These are phyloP conservation scores for Pseudozyma flocculosa DNA, from an alignment of 1,284 basidiomycete species.

Conservation along the genomic window DNA sequence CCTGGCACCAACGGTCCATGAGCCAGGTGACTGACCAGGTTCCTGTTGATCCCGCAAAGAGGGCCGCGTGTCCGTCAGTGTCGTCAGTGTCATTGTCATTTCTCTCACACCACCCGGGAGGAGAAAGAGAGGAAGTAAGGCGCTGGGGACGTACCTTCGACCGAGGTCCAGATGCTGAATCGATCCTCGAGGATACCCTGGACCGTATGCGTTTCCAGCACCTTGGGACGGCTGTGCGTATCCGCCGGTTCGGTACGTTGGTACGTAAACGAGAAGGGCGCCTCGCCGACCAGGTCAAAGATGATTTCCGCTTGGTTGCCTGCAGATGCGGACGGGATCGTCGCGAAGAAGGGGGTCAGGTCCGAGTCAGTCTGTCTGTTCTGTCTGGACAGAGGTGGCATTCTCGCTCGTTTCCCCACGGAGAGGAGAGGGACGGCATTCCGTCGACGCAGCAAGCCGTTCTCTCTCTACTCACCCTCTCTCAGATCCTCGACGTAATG, in stretches of 20 bases:
- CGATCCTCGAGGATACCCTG: conserved; percentile 74
- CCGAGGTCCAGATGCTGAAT: conserved; percentile 83
- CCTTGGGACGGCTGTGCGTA: conserved; percentile 36
- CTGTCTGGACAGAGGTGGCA: too few relatives aligned
- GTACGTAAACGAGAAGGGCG: conserved; percentile 83
- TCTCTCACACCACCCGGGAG: too few relatives aligned
- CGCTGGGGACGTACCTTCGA: conserved; percentile 66
- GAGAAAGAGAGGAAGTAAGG: too few relatives aligned
- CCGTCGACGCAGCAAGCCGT: too few relatives aligned
- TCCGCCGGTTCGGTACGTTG: conserved; percentile 58
- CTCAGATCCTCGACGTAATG: conserved; percentile 79
- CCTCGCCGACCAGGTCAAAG: conserved; percentile 82
- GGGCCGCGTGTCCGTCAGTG: not conserved
- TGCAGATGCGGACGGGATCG: too few relatives aligned
- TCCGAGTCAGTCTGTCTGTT: too few relatives aligned
- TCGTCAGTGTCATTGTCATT: too few relatives aligned
- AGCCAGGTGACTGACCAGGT: conserved; percentile 92
- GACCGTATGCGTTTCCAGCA: conserved; percentile 53
- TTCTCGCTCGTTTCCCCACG: too few relatives aligned
- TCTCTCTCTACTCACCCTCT: conserved; percentile 71
- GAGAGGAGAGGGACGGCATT: too few relatives aligned
- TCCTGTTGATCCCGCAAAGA: conserved; percentile 60
- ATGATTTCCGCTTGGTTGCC: conserved; percentile 78
- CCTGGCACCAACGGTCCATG: conserved; percentile 72
- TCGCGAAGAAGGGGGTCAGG: too few relatives aligned